Evolutionary conservation across 164 flowering plant species (phyloP), one percentile per base, ranked within the genome.

Genomic region (Chimonanthus salicifolius): DNA sequence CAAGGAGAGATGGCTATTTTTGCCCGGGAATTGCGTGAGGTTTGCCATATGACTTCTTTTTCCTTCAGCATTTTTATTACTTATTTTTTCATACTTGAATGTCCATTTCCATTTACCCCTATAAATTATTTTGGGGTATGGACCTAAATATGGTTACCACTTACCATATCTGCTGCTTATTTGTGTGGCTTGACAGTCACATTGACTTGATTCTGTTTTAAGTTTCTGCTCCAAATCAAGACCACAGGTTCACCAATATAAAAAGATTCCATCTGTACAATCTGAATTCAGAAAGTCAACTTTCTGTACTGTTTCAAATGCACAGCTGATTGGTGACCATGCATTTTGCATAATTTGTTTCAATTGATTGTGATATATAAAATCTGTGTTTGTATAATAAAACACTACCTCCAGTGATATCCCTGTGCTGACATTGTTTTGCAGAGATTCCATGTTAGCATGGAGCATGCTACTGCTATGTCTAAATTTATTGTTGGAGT

Each of bases 21-120:
- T 82, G 86, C 97, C 33, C 82, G 85, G 81, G 99, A 96, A 72
- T 79, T 96, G 71, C 89, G 92, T 0, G 86, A 94, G 97, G 99
- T 96, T 65, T 72, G 83, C 8, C 69, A 45, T n/a, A 15, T 69
- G 8, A 54, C 50, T 64, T 70, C 20, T 15, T 1, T 72, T 20
- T 66, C 50, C 58, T 58, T 44, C 20, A 20, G 33, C 33, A 33
- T 33, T 33, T 33, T 33, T 33, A 33, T 33, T 33, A 33, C 33
- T 33, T 33, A 33, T 33, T 33, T 33, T 33, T 33, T 33, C 33
- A 33, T 33, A 33, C 33, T 33, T 33, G 33, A 33, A 33, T 33
- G 33, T 33, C 33, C 33, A 33, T 33, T 33, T 1, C 33, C 33
- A 33, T 33, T 33, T 33, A 33, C 33, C 2, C 33, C 33, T 33